phyloP scores from a whole-genome alignment of 73 alveolate species.

The Tetrahymena malaccensis region DNA sequence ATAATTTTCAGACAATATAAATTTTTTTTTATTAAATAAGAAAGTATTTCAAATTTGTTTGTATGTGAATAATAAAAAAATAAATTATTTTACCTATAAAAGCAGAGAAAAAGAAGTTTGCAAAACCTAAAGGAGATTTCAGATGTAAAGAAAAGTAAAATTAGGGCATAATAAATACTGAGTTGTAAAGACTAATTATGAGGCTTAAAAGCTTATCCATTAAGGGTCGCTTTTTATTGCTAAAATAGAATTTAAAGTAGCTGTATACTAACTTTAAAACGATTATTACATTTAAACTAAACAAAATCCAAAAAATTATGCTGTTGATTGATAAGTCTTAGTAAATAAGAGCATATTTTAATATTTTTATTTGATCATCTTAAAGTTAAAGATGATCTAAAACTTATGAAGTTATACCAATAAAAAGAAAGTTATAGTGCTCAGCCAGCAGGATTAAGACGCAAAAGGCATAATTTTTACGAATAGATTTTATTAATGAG shows the following conservation, averaged over 20 bases:
- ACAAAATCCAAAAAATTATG: background rate
- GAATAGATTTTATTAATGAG: background rate
- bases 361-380: background rate
- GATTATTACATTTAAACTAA: background rate
- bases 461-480: background rate
- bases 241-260: background rate
- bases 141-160: background rate
- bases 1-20: too few species aligned
- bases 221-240: background rate
- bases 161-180: background rate
- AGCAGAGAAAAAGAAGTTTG: background rate
- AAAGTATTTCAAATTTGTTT: too few species aligned
- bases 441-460: background rate
- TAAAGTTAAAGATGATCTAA: background rate
- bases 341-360: background rate
- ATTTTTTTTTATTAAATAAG: too few species aligned
- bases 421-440: background rate
- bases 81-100: background rate
- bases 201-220: background rate
- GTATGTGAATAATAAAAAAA: too few species aligned
- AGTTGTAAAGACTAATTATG: background rate
- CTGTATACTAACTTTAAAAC: background rate
- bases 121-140: background rate
- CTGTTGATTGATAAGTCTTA: background rate
- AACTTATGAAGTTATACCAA: background rate